These are phyloP conservation scores for Chaetomium fimeti DNA, from an alignment of 495 filamentous ascomycete species.

Conservation along the genomic window DNA sequence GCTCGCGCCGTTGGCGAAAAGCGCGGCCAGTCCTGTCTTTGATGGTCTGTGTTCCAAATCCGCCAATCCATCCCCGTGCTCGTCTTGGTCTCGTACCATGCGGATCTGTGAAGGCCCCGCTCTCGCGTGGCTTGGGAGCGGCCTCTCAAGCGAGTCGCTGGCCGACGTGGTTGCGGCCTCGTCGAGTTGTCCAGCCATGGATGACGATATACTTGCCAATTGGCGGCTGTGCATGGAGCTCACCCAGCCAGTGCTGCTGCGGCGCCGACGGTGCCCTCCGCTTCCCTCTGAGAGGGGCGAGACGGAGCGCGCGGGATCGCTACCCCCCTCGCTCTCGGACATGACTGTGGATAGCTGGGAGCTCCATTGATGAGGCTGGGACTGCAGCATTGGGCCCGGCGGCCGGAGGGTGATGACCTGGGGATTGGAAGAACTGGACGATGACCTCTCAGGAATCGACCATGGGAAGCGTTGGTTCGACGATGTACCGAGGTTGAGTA, in stretches of 20 bases:
- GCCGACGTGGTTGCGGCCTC: conserved; percentile 31
- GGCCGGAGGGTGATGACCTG: conserved; percentile 23
- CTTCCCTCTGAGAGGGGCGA: conserved; percentile 42
- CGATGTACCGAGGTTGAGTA: conserved; percentile 29
- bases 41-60: conserved; percentile 52
- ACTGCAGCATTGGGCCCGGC: conserved; percentile 37
- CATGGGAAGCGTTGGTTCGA: conserved; percentile 31
- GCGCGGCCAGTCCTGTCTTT: conserved; percentile 43
- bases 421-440: conserved; percentile 28
- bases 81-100: conserved; percentile 52
- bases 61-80: conserved; percentile 55
- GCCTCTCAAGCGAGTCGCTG: conserved; percentile 44
- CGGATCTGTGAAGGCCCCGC: conserved; percentile 34
- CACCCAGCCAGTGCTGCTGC: conserved; percentile 42
- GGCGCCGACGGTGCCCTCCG: conserved; percentile 27
- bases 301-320: conserved; percentile 45
- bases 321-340: conserved; percentile 59
- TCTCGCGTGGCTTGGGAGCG: conserved; percentile 38
- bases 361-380: conserved; percentile 61
- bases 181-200: conserved; percentile 41
- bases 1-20: conserved; percentile 44
- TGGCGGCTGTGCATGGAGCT: conserved; percentile 49
- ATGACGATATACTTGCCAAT: conserved; percentile 55
- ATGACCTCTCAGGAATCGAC: conserved; percentile 23
- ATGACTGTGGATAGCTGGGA: conserved; percentile 72